Conservation (phyloP, 805 yeast species). For the Schizosaccharomyces octosporus region DNA sequence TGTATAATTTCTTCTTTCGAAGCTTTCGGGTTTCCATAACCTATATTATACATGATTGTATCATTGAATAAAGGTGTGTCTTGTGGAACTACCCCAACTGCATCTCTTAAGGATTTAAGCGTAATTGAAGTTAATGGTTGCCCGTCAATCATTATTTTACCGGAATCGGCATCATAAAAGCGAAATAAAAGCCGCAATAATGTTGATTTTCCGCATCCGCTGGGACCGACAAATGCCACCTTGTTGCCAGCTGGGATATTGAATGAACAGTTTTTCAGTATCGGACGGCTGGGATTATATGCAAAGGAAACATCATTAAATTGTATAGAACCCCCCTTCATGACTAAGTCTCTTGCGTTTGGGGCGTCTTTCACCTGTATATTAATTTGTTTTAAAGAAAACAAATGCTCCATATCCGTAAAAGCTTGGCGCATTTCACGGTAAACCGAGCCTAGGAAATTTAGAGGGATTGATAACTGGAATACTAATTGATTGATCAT, state of each 20-base stretch:
- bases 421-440: constrained; percentile 81
- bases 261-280: constrained; percentile 36
- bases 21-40: constrained; percentile 40
- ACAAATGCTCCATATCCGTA: constrained; percentile 85
- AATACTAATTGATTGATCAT: constrained; percentile 85
- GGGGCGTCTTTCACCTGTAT: constrained; percentile 39
- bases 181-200: constrained; percentile 54
- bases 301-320: constrained; percentile 41
- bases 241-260: constrained; percentile 56
- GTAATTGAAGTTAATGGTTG: constrained; percentile 38
- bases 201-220: constrained; percentile 88
- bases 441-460: constrained; percentile 85
- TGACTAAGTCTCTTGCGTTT: constrained; percentile 33
- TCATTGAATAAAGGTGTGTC: constrained; percentile 78
- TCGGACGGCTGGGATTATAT: constrained; percentile 33
- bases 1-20: constrained; percentile 34
- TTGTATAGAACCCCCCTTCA: constrained; percentile 18
- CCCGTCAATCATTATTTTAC: constrained; percentile 39
- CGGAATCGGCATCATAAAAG: constrained; percentile 54
- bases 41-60: constrained; percentile 53
- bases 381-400: constrained; percentile 56
- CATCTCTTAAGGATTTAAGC: constrained; percentile 41
- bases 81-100: constrained; percentile 73
- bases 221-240: constrained; percentile 81
- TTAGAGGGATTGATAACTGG: constrained; percentile 83